These are phyloP conservation scores for Lithohypha guttulata DNA, from an alignment of 2,329 filamentous ascomycete genomes.

Conservation along the genomic window DNA sequence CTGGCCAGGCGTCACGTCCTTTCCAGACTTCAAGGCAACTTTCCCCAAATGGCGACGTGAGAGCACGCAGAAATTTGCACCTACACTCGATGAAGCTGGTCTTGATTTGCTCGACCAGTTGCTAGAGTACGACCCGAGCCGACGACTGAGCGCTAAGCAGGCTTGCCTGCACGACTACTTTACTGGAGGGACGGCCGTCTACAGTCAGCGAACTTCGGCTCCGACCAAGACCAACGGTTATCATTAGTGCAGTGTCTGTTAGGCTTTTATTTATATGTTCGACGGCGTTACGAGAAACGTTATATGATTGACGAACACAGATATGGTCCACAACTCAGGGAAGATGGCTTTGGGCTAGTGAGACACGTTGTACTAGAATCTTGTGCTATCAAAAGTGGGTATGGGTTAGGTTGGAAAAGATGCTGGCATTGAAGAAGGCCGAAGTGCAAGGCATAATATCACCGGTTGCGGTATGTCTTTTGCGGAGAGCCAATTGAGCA, in stretches of 20 bases:
- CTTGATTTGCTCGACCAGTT: conserved; percentile 48
- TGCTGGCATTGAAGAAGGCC: too few species aligned
- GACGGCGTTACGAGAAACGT: background rate
- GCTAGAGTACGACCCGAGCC: conserved; percentile 78
- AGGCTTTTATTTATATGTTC: background rate
- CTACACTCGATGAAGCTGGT: conserved; percentile 56
- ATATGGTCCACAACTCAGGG: too few species aligned
- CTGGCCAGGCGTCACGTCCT: conserved; percentile 89
- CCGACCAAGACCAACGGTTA: conserved; percentile 26
- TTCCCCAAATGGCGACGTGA: conserved; percentile 86
- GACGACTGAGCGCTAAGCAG: conserved; percentile 80
- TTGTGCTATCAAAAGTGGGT: too few species aligned
- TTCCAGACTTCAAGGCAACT: conserved; percentile 83
- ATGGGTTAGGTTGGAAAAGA: too few species aligned
- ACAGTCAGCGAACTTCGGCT: conserved; percentile 31
- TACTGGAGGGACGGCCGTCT: conserved; percentile 39
- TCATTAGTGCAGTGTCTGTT: conserved; percentile 23
- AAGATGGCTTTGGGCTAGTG: too few species aligned
- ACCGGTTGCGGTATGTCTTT: too few species aligned
- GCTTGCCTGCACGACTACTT: conserved; percentile 80
- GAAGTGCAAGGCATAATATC: too few species aligned
- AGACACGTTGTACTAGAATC: too few species aligned
- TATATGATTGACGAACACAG: background rate
- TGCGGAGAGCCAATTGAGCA: too few species aligned
- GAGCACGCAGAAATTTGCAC: conserved; percentile 53